Evolutionary conservation across 139 green algal genomes (phyloP).

Genomic region (Tetratostichococcus sp.): DNA sequence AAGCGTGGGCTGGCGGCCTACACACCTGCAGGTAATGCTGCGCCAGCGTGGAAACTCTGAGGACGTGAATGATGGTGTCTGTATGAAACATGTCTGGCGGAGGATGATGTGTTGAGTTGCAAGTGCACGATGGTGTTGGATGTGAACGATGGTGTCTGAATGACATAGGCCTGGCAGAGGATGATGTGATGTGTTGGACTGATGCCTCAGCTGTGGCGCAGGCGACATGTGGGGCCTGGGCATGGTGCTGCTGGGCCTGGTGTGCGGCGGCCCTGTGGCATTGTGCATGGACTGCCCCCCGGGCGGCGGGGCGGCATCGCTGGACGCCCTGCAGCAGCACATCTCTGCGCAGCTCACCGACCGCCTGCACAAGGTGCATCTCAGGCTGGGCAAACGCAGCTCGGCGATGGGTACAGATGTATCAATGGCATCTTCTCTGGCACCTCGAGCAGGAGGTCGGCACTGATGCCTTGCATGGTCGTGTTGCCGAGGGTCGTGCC

Average conservation of each 20-base stretch:
- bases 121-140: too few relatives aligned
- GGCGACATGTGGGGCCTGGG: conserved; percentile 6
- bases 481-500: too few relatives aligned
- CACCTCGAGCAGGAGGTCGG: too few relatives aligned
- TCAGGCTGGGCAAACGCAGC: background rate
- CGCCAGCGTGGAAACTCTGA: background rate
- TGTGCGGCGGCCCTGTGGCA: background rate
- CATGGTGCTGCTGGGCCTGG: background rate
- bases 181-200: too few relatives aligned
- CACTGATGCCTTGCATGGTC: too few relatives aligned
- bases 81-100: too few relatives aligned
- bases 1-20: background rate
- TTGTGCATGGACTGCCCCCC: background rate
- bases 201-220: background rate
- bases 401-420: too few relatives aligned
- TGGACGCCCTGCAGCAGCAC: background rate
- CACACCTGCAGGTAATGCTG: background rate
- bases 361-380: background rate
- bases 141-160: too few relatives aligned
- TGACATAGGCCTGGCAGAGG: too few relatives aligned
- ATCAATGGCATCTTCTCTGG: too few relatives aligned
- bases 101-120: too few relatives aligned
- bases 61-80: too few relatives aligned
- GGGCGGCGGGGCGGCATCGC: background rate
- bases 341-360: background rate